Evolutionary conservation across 1,284 basidiomycete species (phyloP).

Genomic region (Moniliella sp.): DNA sequence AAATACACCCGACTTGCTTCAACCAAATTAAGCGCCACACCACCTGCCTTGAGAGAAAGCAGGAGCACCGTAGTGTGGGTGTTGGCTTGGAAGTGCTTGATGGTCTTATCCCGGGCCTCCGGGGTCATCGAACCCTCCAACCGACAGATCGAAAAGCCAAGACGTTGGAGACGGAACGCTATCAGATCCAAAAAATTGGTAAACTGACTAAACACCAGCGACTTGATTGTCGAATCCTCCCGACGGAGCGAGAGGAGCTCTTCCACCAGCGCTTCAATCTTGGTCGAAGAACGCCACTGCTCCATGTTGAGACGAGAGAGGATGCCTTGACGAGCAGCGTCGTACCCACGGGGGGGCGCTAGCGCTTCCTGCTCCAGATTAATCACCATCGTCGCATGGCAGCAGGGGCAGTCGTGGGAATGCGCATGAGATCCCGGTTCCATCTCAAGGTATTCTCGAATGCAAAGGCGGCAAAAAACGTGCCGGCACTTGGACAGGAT

Average conservation of each 20-base stretch:
- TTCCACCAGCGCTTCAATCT: slow-evolving; percentile 88
- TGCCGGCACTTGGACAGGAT: slow-evolving; percentile 69
- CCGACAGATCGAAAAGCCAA: slow-evolving; percentile 68
- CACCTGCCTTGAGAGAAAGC: slow-evolving; percentile 77
- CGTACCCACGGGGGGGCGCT: slow-evolving; percentile 36
- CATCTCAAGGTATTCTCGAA: slow-evolving; percentile 62
- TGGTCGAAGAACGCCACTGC: slow-evolving; percentile 77
- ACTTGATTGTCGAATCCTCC: slow-evolving; percentile 80
- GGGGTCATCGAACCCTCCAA: slow-evolving; percentile 92
- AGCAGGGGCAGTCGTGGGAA: slow-evolving; percentile 97
- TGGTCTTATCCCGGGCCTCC: slow-evolving; percentile 78
- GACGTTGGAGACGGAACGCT: slow-evolving; percentile 70
- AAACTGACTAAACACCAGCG: slow-evolving; percentile 83
- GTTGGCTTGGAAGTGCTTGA: slow-evolving; percentile 83
- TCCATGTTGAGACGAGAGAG: slow-evolving; percentile 68
- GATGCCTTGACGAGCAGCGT: slow-evolving; percentile 56
- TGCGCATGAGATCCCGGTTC: too few relatives aligned
- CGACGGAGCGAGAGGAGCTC: slow-evolving; percentile 63
- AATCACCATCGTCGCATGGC: slow-evolving; percentile 75
- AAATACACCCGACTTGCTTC: slow-evolving; percentile 31
- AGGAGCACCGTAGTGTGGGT: slow-evolving; percentile 87
- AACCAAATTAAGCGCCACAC: slow-evolving; percentile 46
- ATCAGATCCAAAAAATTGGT: slow-evolving; percentile 61
- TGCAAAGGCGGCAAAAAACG: slow-evolving; percentile 65
- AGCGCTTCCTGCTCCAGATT: slow-evolving; percentile 79